Base-by-base conservation (phyloP, 441 rosid genomes). In the Isatis lusitanica region DNA sequence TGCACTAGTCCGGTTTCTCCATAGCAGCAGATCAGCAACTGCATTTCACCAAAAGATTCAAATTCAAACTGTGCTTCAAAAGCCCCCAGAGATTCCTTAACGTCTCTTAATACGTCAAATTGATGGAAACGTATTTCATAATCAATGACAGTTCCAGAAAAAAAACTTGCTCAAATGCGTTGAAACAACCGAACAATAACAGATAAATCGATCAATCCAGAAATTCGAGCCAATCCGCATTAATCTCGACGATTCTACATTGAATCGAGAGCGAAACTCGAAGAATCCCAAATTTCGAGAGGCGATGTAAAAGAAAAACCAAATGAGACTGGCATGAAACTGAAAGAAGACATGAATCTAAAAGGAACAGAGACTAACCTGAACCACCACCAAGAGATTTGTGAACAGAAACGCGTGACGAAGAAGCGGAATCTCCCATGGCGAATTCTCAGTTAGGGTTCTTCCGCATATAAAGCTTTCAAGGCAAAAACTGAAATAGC, bases 21-120 rank as follows among this genome's bases (percentile, higher is more conserved):
- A 92, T 69, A 92, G 61, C 36, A 94, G 65, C 74, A 88, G 79
- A 79, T 94, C 97, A 40, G 97, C 96, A 62, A 86, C 98, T 94
- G 73, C 57, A 56, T 36, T 44, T n/a, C 5, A 52, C 18, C 35
- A 21, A 62, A 63, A 6, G 52, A 58, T 36, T 15, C 58, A 61
- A 52, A 5, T 24, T 46, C 12, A 33, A 17, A 5, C 0, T 56
- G 7, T 33, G 70, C 15, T 7, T 26, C 24, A 12, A 21, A 28
- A 3, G 31, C 31, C 31, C 31, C 5, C 31, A 71, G 10, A 12
- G 53, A 62, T 51, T 61, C 44, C 28, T 42, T 13, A 52, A 11
- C 26, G 50, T 70, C 66, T 9, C 38, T 15, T 26, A 11, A 38
- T 28, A 26, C 30, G 6, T 43, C 8, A 56, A 50, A 46, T 36